Evolutionary conservation across 2,329 filamentous ascomycete genomes (phyloP).

Genomic region (Aspergillus sp.): DNA sequence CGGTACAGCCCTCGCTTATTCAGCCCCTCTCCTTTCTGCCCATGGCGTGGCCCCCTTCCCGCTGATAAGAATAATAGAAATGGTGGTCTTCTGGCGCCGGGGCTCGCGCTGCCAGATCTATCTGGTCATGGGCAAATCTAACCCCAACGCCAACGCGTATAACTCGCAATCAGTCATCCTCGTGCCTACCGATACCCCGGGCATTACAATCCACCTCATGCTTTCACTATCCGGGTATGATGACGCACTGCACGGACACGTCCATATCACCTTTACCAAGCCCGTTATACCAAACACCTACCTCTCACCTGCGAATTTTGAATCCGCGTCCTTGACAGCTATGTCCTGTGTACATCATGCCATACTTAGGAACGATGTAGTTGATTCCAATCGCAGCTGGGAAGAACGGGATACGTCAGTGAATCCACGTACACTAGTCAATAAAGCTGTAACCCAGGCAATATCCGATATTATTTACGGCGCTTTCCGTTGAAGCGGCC

Average conservation of each 20-base stretch:
- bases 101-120: slow-evolving; percentile 90
- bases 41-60: too few relatives aligned
- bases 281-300: too few relatives aligned
- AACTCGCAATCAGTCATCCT: slow-evolving; percentile 89
- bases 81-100: slow-evolving; percentile 98
- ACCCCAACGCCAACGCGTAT: slow-evolving; percentile 72
- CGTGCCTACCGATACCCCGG: slow-evolving; percentile 73
- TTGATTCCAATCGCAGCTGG: too few relatives aligned
- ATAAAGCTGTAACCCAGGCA: too few relatives aligned
- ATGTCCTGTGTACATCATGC: too few relatives aligned
- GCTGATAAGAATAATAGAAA: slow-evolving; percentile 59
- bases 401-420: too few relatives aligned
- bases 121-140: slow-evolving; percentile 93
- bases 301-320: too few relatives aligned
- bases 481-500: too few relatives aligned
- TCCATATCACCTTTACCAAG: slow-evolving; percentile 85
- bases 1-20: slow-evolving; percentile 51
- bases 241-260: slow-evolving; percentile 94
- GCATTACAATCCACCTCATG: slow-evolving; percentile 92
- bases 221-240: slow-evolving; percentile 92
- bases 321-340: too few relatives aligned
- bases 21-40: not conserved
- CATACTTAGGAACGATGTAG: too few relatives aligned
- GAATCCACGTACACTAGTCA: too few relatives aligned
- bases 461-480: too few relatives aligned